These are phyloP conservation scores for Podosphaera aphanis DNA, from an alignment of 2,329 filamentous ascomycete species.

Conservation along the genomic window DNA sequence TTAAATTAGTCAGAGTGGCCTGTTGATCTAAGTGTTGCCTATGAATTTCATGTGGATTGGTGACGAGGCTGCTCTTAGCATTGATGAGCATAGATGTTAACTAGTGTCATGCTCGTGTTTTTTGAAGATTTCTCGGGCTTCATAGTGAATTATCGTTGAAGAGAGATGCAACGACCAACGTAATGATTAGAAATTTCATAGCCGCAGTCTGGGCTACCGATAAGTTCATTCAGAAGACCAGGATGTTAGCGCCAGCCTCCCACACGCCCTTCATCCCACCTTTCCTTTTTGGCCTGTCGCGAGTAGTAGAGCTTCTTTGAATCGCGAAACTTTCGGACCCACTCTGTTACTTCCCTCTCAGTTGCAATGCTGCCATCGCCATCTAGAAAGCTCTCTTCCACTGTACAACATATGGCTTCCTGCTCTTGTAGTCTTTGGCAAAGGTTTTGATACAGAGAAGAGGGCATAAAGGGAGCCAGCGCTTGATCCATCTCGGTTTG, in stretches of 20 bases:
- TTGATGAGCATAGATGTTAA: too few species aligned
- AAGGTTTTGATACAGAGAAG: conserved; percentile 64
- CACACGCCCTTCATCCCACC: conserved; percentile 90
- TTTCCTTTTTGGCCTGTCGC: conserved; percentile 63
- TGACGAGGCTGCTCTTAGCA: too few species aligned
- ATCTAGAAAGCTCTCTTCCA: conserved; percentile 76
- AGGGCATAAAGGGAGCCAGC: conserved; percentile 63
- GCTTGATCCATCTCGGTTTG: conserved; percentile 75
- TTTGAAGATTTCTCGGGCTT: too few species aligned
- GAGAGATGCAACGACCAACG: too few species aligned
- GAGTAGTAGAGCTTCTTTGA: conserved; percentile 58
- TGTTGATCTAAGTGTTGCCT: too few species aligned
- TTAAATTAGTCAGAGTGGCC: too few species aligned
- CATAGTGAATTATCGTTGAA: too few species aligned
- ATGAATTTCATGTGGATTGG: too few species aligned
- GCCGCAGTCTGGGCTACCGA: not conserved
- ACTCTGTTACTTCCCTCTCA: conserved; percentile 68
- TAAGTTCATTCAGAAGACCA: not conserved
- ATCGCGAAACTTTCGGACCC: conserved; percentile 60
- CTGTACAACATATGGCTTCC: conserved; percentile 51
- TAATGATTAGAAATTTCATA: too few species aligned
- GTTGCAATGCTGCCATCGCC: conserved; percentile 29
- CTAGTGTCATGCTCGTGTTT: too few species aligned
- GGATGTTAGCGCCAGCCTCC: conserved; percentile 61
- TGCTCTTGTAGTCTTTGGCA: conserved; percentile 61